Evolutionary conservation across 257 asterid species (phyloP).

Genomic region (Linaria vulgaris): DNA sequence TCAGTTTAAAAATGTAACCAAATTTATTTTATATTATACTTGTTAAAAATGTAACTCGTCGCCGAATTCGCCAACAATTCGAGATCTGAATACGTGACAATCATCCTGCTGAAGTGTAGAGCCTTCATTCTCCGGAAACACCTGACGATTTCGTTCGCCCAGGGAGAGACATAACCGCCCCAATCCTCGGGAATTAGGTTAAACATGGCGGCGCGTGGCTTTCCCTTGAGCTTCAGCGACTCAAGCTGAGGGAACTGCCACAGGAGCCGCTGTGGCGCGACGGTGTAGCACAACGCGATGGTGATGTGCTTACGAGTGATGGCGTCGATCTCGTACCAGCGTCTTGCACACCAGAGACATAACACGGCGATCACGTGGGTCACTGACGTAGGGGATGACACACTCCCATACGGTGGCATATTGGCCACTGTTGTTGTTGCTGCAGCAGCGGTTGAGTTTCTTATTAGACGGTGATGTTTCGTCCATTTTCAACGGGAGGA

Average conservation of each 20-base stretch:
- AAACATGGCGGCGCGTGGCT: slow-evolving; percentile 91
- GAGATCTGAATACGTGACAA: slow-evolving; percentile 68
- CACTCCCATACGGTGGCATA: slow-evolving; percentile 61
- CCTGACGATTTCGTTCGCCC: slow-evolving; percentile 53
- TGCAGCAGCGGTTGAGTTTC: background rate
- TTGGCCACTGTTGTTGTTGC: slow-evolving; percentile 6
- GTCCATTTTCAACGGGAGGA: background rate
- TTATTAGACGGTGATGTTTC: background rate
- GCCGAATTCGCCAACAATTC: slow-evolving; percentile 38
- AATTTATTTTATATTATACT: too few species aligned
- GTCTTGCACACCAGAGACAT: slow-evolving; percentile 58
- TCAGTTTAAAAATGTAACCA: too few species aligned
- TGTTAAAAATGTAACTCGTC: slow-evolving; percentile 37
- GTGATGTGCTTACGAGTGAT: slow-evolving; percentile 70
- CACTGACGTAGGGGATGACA: slow-evolving; percentile 59
- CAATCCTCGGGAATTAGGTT: slow-evolving; percentile 72
- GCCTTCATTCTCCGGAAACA: slow-evolving; percentile 41
- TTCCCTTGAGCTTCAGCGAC: slow-evolving; percentile 72
- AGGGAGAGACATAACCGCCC: slow-evolving; percentile 85
- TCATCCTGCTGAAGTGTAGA: slow-evolving; percentile 73
- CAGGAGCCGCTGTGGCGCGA: slow-evolving; percentile 51
- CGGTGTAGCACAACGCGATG: slow-evolving; percentile 67
- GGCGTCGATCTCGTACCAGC: slow-evolving; percentile 65
- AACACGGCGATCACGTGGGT: slow-evolving; percentile 57
- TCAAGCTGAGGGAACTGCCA: slow-evolving; percentile 61